These are phyloP conservation scores for Melanomma pulvis-pyrius DNA, from an alignment of 495 filamentous ascomycete genomes.

Conservation along the genomic window DNA sequence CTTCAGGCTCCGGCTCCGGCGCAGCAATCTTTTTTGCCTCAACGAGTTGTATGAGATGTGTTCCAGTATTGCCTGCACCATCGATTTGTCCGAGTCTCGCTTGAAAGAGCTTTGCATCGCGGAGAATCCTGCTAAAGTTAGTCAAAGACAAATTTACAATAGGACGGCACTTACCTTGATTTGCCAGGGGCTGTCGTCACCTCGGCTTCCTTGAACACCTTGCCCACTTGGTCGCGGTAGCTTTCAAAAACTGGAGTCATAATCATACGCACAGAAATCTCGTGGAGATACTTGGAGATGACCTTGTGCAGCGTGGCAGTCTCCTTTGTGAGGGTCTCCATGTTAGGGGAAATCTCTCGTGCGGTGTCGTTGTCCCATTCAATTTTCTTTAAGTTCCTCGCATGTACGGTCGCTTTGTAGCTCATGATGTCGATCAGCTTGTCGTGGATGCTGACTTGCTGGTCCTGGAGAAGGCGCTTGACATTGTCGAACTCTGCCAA, in stretches of 20 bases:
- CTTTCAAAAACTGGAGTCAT: conserved; percentile 87
- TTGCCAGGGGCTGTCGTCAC: conserved; percentile 69
- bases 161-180: conserved; percentile 61
- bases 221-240: conserved; percentile 82
- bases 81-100: conserved; percentile 75
- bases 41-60: conserved; percentile 68
- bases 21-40: conserved; percentile 54
- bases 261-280: conserved; percentile 77
- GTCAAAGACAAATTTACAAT: not conserved
- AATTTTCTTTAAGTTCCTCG: conserved; percentile 73
- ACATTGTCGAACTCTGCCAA: conserved; percentile 95
- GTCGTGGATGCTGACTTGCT: conserved; percentile 89
- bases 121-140: conserved; percentile 64
- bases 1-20: not conserved
- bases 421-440: conserved; percentile 97
- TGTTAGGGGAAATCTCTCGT: conserved; percentile 66
- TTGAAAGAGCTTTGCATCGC: conserved; percentile 78
- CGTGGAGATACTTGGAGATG: conserved; percentile 79
- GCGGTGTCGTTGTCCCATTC: conserved; percentile 65
- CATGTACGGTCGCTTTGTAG: conserved; percentile 69
- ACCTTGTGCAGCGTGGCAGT: conserved; percentile 87
- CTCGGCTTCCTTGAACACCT: conserved; percentile 68
- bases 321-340: conserved; percentile 90
- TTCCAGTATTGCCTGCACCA: conserved; percentile 72
- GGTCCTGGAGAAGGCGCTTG: conserved; percentile 83